phyloP scores from a whole-genome alignment of 1,139 yeast genomes.

The Debaryomycetaceae sp. region DNA sequence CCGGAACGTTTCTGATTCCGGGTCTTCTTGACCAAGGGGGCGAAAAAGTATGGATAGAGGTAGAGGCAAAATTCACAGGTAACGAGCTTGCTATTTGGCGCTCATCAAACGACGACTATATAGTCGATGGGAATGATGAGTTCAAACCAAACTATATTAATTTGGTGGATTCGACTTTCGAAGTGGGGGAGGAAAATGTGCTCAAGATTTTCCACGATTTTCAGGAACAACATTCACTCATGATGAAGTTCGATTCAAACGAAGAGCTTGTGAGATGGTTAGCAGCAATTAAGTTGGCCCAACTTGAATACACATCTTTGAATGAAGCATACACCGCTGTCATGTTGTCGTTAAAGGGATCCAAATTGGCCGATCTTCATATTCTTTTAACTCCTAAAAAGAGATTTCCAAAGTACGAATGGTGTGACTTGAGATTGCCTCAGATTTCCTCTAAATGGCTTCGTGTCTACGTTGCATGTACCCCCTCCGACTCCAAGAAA shows the following conservation, averaged over 20 bases:
- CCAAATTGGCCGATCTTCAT: slow-evolving; percentile 51
- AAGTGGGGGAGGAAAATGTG: slow-evolving; percentile 12
- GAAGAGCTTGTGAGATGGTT: slow-evolving; percentile 42
- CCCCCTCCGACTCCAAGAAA: slow-evolving; percentile 39
- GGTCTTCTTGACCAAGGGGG: slow-evolving; percentile 12
- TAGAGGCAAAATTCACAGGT: slow-evolving; percentile 48
- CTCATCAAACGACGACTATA: slow-evolving; percentile 22
- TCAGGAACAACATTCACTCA: slow-evolving; percentile 29
- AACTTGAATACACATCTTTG: slow-evolving; percentile 47
- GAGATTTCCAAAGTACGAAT: slow-evolving; percentile 44
- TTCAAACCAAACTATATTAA: slow-evolving; percentile 47
- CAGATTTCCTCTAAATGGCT: slow-evolving; percentile 55
- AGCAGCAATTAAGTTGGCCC: slow-evolving; percentile 44
- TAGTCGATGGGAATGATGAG: slow-evolving; percentile 26
- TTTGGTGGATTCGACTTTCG: slow-evolving; percentile 43
- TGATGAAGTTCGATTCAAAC: slow-evolving; percentile 28
- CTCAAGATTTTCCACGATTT: slow-evolving; percentile 39
- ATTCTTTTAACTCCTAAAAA: slow-evolving; percentile 47
- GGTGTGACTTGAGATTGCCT: slow-evolving; percentile 57
- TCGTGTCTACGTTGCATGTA: slow-evolving; percentile 44
- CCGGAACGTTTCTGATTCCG: slow-evolving; percentile 29
- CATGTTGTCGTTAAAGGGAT: slow-evolving; percentile 50
- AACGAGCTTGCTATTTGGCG: slow-evolving; percentile 51
- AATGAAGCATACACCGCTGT: slow-evolving; percentile 60
- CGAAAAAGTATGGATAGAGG: slow-evolving; percentile 30